Evolutionary conservation across 2,329 filamentous ascomycete genomes (phyloP).

Genomic region (Calonectria crousiana): DNA sequence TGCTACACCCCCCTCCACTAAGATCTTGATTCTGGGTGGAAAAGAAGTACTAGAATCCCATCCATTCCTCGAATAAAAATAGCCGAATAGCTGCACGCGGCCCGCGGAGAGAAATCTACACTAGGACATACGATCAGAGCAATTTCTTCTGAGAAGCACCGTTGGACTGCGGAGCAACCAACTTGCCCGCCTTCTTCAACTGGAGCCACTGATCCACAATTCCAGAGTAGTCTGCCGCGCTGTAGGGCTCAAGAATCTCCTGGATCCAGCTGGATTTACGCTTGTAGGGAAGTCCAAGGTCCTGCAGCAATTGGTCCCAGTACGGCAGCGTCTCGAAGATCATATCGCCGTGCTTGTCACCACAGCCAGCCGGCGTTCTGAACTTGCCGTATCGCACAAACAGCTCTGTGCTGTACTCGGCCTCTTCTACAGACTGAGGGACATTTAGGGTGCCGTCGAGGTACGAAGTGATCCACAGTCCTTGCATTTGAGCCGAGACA

Average conservation of each 20-base stretch:
- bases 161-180: neutral
- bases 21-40: neutral
- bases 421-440: neutral
- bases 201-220: neutral
- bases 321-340: neutral
- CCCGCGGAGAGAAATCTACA: too few relatives aligned
- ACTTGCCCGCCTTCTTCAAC: neutral
- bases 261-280: neutral
- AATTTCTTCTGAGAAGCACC: neutral
- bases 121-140: neutral
- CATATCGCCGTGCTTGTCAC: neutral
- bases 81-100: fast-evolving
- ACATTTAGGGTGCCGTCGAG: neutral
- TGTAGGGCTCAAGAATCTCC: neutral
- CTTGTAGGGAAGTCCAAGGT: neutral
- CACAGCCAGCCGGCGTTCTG: neutral
- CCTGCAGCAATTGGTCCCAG: neutral
- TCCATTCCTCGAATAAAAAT: neutral
- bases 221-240: neutral
- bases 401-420: neutral
- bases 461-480: neutral
- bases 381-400: neutral
- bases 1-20: too few relatives aligned
- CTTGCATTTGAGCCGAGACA: neutral
- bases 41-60: neutral